phyloP scores from a whole-genome alignment of 129 eudicot genomes.

The Lactuca saligna region DNA sequence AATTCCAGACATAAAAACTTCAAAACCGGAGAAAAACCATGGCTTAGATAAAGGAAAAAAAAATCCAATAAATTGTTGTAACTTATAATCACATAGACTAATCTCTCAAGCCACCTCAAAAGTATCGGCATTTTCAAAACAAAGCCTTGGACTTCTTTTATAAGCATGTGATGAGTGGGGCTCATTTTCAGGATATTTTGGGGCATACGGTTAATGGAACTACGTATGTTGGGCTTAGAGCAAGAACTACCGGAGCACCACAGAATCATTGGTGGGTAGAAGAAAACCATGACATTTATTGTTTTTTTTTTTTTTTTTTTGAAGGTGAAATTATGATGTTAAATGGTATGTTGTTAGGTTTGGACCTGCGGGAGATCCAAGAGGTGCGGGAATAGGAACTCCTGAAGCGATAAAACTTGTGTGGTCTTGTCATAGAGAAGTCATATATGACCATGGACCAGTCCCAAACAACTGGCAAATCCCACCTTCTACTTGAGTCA shows the following conservation, averaged over 20 bases:
- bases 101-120: too few relatives aligned
- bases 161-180: background rate
- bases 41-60: too few relatives aligned
- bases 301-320: background rate
- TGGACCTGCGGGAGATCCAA: slow-evolving; percentile 97
- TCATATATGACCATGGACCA: slow-evolving; percentile 81
- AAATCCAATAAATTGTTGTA: too few relatives aligned
- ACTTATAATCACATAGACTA: too few relatives aligned
- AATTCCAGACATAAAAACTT: background rate
- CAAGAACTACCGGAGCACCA: slow-evolving; percentile 98
- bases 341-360: slow-evolving; percentile 43
- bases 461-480: slow-evolving; percentile 63
- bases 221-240: slow-evolving; percentile 84
- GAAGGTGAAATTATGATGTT: background rate
- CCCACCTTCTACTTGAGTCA: slow-evolving; percentile 62
- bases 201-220: slow-evolving; percentile 93
- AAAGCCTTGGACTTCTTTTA: background rate
- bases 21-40: background rate
- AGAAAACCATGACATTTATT: background rate
- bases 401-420: slow-evolving; percentile 94
- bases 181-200: slow-evolving; percentile 59
- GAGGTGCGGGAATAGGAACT: slow-evolving; percentile 96
- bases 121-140: too few relatives aligned
- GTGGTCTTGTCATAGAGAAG: slow-evolving; percentile 96
- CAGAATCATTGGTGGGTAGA: slow-evolving; percentile 79